Evolutionary conservation across 805 yeast genomes (phyloP), one percentile per base, ranked within the genome.

Genomic region (Candida loeiensis): DNA sequence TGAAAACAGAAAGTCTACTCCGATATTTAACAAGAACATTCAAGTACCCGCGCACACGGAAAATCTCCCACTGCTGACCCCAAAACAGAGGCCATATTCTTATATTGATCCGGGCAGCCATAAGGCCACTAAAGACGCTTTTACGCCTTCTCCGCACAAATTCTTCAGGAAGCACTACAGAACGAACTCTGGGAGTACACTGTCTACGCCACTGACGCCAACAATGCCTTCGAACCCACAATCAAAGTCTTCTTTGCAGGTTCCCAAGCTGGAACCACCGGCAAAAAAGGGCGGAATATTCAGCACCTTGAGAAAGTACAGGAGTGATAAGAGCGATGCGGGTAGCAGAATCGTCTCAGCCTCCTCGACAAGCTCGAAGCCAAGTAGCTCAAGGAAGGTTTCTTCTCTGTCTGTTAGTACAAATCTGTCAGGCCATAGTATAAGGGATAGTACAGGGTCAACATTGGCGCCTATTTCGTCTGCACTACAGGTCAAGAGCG

Each of bases 121-220:
- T 6, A 61, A 61, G 40, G 17, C 44, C 6, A 26, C 45, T 6
- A 56, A 58, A 25, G 58, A 56, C n/a, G 42, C 40, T 25, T 28
- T 45, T 4, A 38, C 51, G 2, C 41, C 54, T 4, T 36, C 50
- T 7, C 39, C 49, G 12, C 57, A 49, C 38, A 74, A 74, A 19
- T 70, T 82, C 38, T 82, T 82, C 62, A 67, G 84, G 47, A 74
- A 80, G 45, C 87, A 81, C 50, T 71, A 75, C 35, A 73, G 85
- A 41, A 73, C 82, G n/a, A 75, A 73, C 36, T 79, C 85, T 0
- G 42, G 37, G n/a, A 47, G 45, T 2, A 25, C 38, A 14, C 31
- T 33, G 5, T 33, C 43, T 19, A 35, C 45, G 6, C 36, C 39
- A 13, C 27, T 38, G 13, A 33, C 42, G 2, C 38, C 44, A 20